A percentile compares a stretch with the other conserved stretches of the same genome.
These are phyloP conservation scores for Stagonosporopsis vannaccii DNA, from an alignment of 2,329 filamentous ascomycete genomes.

Conservation along the genomic window DNA sequence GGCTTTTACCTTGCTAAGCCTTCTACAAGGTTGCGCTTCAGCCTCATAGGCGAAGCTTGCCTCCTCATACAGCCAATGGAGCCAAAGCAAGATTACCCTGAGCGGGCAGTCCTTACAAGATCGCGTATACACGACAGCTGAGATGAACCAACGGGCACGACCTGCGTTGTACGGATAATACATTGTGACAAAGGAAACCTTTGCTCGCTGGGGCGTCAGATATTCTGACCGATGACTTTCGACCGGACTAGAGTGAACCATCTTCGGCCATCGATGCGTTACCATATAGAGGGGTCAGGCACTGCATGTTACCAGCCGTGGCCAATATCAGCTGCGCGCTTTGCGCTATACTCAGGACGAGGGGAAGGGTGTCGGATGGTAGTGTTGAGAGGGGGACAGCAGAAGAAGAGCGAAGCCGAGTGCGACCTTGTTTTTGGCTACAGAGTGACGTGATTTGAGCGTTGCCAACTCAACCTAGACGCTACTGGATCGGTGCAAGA, in stretches of 20 bases:
- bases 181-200: too few species aligned
- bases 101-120: too few species aligned
- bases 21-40: not conserved
- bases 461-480: not conserved
- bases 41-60: not conserved
- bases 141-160: not conserved
- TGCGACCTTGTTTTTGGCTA: not conserved
- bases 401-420: slow-evolving; percentile 8
- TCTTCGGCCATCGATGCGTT: not conserved
- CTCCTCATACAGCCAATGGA: not conserved
- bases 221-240: too few species aligned
- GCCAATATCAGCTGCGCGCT: not conserved
- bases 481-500: not conserved
- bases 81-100: not conserved
- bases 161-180: not conserved
- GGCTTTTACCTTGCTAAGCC: not conserved
- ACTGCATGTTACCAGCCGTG: not conserved
- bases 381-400: not conserved
- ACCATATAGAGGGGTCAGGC: not conserved
- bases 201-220: too few species aligned
- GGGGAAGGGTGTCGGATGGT: too few species aligned
- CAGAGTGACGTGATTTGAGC: not conserved
- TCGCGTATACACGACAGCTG: not conserved
- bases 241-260: too few species aligned
- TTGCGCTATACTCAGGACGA: too few species aligned